These are phyloP conservation scores for Aspergillus nidulans DNA, from an alignment of 495 filamentous ascomycete genomes.

Conservation along the genomic window DNA sequence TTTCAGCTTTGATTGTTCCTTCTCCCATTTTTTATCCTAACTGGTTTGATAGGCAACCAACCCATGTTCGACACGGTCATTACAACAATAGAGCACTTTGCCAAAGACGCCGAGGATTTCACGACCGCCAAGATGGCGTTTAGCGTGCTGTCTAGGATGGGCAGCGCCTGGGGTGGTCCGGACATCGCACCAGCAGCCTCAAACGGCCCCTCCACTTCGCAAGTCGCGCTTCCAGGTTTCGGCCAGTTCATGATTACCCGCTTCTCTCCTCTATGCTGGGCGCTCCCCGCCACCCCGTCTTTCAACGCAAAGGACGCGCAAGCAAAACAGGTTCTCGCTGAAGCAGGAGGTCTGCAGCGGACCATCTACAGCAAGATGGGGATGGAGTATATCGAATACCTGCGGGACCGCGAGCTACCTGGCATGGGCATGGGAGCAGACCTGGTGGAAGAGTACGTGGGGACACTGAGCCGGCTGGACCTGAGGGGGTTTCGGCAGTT, in stretches of 20 bases:
- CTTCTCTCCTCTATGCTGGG: constrained; percentile 89
- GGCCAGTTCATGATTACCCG: constrained; percentile 80
- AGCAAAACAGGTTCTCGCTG: constrained; percentile 74
- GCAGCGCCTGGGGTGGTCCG: constrained; percentile 75
- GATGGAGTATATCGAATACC: constrained; percentile 50
- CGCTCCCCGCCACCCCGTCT: constrained; percentile 64
- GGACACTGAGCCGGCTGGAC: constrained; percentile 46
- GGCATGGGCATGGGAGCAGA: constrained; percentile 50
- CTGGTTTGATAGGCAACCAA: constrained; percentile 61
- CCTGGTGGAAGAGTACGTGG: constrained; percentile 54
- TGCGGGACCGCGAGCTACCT: constrained; percentile 49
- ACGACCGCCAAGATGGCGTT: constrained; percentile 82
- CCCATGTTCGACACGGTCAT: constrained; percentile 80
- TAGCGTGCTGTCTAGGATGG: constrained; percentile 73
- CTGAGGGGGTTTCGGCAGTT: constrained; percentile 52
- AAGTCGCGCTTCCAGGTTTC: constrained; percentile 76
- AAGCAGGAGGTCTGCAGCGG: constrained; percentile 80
- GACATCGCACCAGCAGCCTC: constrained; percentile 58
- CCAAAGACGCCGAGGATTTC: constrained; percentile 70
- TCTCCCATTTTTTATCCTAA: neutral
- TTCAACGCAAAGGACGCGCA: constrained; percentile 85
- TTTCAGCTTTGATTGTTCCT: neutral
- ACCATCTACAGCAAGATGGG: constrained; percentile 85
- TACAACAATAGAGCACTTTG: constrained; percentile 74
- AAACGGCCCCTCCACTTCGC: constrained; percentile 32